Base-by-base conservation (phyloP, 768 basidiomycete species). In the Calocera viscosa region DNA sequence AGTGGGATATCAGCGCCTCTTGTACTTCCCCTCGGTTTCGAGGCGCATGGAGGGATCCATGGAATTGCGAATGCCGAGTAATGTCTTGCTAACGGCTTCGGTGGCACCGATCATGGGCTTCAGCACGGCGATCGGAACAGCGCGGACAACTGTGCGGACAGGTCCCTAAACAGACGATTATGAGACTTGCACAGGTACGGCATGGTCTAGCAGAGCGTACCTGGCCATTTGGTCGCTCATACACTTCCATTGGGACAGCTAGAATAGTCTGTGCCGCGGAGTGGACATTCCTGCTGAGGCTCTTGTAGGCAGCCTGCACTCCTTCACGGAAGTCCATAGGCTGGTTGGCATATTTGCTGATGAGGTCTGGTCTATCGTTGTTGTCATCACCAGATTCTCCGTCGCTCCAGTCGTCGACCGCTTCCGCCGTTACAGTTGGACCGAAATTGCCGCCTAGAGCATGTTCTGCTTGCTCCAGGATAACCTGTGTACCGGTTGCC, bases 231-330 rank as follows among this genome's bases (percentile, higher is more conserved):
- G 93, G 90, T 68, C 90, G 82, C 76, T 99, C 96, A 71, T 97
- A 95, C 12, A 97, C 93, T 76, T 98, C 96, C 95, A 98, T 97
- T 0, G 96, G 96, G 0, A 99, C 92, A 0, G 96, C 95, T 39
- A 99, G 82, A 69, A 99, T 98, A 0, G 96, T 99, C 78, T 99
- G 95, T 28, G 95, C 96, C 30, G 96, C 96, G 47, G 90, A 91
- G 71, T 87, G 89, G 69, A 99, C 75, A 76, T 98, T 97, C 73
- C 80, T 85, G 65, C 83, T 86, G 72, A 99, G 76, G 72, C 91
- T 94, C 74, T 82, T 85, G 75, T 97, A 97, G n/a, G 94, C 96
- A 0, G 85, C 86, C 69, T 93, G 86, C 35, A 99, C 80, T 17
- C 96, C 96, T 73, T 97, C 92, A 71, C 79, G 84, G 41, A 95